Evolutionary conservation across 139 green algal genomes (phyloP), one percentile per base, ranked within the genome.

Genomic region (Gonium pectorale): DNA sequence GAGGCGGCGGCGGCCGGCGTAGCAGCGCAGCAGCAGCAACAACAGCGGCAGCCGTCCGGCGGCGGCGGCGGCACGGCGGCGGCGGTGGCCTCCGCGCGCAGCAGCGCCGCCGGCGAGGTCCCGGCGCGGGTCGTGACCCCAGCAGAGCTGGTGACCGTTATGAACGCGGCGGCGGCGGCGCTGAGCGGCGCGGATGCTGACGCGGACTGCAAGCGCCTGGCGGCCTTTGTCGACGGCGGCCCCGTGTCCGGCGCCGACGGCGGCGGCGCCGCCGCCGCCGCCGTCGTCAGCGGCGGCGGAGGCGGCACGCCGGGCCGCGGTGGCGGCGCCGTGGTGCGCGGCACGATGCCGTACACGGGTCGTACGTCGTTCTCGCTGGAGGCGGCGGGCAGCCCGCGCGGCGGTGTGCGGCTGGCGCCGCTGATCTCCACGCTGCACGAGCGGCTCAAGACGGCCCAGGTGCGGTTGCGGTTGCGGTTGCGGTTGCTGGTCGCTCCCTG

Each of bases 351-450:
- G 49, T 56, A 26, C 13, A 62, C 68, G 0, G 68, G 68, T 15
- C 68, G 68, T 2, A 60, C 68, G 29, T 77, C 68, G 13, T 77
- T 77, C 8, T 60, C 43, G 6, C 27, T 80, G 49, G 72, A 80
- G 52, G 52, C 54, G 37, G 52, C 35, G 31, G 72, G 72, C 8
- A 37, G 51, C 37, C 44, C 44, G 24, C 29, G 73, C 27, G 73
- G 73, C 24, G 56, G 73, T 3, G 5, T 69, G 3, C 38, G 56
- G 21, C 60, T 82, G 43, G 75, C 75, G 27, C 75, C 75, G 21
- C 75, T 84, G 31, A 84, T 84, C 44, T 31, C 43, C 24, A 66
- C 44, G 19, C 78, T 84, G 62, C 78, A 84, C 63, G 78, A 84
- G 24, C 62, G 78, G 56, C 78, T 84, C 22, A 84, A 84, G 44